Percentiles rank a stretch among this genome's conserved stretches.
Evolutionary conservation across 2,329 filamentous ascomycete species (phyloP).

Genomic region (Thelonectria olida): DNA sequence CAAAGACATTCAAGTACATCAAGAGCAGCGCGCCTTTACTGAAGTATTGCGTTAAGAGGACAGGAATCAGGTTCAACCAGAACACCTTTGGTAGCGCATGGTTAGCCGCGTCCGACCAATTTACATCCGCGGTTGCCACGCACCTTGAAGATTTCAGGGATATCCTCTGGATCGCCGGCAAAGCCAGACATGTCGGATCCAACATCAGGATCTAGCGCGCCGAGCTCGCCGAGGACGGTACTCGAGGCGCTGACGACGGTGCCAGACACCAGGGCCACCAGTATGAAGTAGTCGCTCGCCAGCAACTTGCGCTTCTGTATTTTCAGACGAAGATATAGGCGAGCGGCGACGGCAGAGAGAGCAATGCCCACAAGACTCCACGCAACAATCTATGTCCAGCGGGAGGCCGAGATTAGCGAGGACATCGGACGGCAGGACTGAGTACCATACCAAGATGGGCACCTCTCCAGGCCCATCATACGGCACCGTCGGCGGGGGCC

Average conservation of each 20-base stretch:
- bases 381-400: not conserved
- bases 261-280: conserved; percentile 6
- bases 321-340: conserved; percentile 22
- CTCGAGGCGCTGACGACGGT: conserved; percentile 1
- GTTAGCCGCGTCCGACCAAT: not conserved
- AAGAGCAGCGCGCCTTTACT: conserved; percentile 26
- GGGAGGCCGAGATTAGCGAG: not conserved
- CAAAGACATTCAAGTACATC: conserved; percentile 24
- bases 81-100: not conserved
- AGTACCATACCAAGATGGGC: not conserved
- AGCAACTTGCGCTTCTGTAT: conserved; percentile 25
- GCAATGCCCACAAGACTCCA: conserved; percentile 23
- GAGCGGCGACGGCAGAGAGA: conserved; percentile 21
- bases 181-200: not conserved
- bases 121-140: not conserved
- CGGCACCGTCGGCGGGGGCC: not conserved
- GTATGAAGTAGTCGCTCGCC: conserved; percentile 12
- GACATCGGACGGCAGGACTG: not conserved
- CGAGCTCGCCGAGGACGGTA: conserved; percentile 12
- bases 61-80: conserved; percentile 22
- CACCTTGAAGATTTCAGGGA: not conserved
- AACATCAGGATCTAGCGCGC: conserved; percentile 18
- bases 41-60: conserved; percentile 18
- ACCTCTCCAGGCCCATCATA: not conserved
- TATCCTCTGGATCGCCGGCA: not conserved